Percentiles rank a stretch among this genome's conserved stretches.
Conservation (phyloP, 495 filamentous ascomycete genomes). For the Penicillium tannophilum region DNA sequence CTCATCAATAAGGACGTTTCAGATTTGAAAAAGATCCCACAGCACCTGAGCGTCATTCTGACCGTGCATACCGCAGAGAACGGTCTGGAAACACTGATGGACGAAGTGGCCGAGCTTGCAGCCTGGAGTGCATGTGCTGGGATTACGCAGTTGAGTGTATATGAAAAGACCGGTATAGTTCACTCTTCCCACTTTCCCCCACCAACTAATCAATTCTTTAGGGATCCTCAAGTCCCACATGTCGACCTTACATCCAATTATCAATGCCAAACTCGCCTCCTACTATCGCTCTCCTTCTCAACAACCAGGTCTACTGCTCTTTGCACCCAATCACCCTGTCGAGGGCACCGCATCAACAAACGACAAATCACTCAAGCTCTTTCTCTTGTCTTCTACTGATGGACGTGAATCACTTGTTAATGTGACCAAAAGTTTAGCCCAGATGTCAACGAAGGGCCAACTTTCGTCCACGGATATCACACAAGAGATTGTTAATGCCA, state of each 20-base stretch:
- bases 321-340: conserved; percentile 68
- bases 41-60: conserved; percentile 86
- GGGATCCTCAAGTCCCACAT: conserved; percentile 86
- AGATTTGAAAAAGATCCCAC: conserved; percentile 66
- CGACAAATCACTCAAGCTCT: conserved; percentile 61
- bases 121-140: conserved; percentile 90
- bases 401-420: conserved; percentile 92
- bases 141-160: conserved; percentile 82
- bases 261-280: conserved; percentile 70
- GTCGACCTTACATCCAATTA: conserved; percentile 69
- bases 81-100: conserved; percentile 76
- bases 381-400: conserved; percentile 87
- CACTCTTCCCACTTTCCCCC: no score
- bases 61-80: conserved; percentile 70
- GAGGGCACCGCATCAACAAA: conserved; percentile 27
- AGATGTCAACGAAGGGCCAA: conserved; percentile 91
- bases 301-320: conserved; percentile 67
- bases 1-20: conserved; percentile 85
- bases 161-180: conserved; percentile 80
- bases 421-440: conserved; percentile 87
- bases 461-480: conserved; percentile 76
- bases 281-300: conserved; percentile 74
- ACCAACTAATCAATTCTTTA: conserved; percentile 29
- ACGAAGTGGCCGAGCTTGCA: conserved; percentile 84
- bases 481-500: conserved; percentile 83